Evolutionary conservation across 2,329 filamentous ascomycete genomes (phyloP).

Genomic region (Geoglossum cookeanum): DNA sequence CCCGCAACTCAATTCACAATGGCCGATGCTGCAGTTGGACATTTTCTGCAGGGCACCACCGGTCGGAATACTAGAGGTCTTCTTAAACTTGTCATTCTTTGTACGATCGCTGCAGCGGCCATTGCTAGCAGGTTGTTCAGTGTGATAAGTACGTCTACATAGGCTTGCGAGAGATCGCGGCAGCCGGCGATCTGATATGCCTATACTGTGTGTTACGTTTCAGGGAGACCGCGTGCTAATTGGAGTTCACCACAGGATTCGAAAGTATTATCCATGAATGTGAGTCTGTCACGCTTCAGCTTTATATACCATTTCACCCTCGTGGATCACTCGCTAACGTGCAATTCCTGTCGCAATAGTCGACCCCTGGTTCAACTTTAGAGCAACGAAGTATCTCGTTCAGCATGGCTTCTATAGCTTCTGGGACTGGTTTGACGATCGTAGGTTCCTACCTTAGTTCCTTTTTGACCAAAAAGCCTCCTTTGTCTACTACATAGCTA

Average conservation of each 20-base stretch:
- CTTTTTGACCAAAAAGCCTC: background rate
- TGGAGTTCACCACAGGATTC: conserved; percentile 43
- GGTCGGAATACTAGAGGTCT: conserved; percentile 67
- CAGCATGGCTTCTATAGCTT: conserved; percentile 96
- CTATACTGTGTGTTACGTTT: background rate
- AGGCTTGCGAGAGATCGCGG: background rate
- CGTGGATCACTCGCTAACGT: background rate
- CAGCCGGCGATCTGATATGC: background rate
- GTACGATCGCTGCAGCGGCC: conserved; percentile 76
- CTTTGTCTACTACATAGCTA: no score
- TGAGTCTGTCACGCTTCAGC: conserved; percentile 30
- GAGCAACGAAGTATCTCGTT: conserved; percentile 93
- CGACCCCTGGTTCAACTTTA: conserved; percentile 99
- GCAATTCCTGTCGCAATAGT: conserved; percentile 32
- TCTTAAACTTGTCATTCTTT: conserved; percentile 75
- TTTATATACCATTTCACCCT: background rate
- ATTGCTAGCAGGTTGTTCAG: conserved; percentile 91
- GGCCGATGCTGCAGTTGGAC: conserved; percentile 25
- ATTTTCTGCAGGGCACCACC: conserved; percentile 57
- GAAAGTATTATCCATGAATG: conserved; percentile 99
- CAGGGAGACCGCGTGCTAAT: background rate
- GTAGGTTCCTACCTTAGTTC: conserved; percentile 27
- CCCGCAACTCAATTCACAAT: conserved; percentile 17
- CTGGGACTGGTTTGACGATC: conserved; percentile 99
- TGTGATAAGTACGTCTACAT: conserved; percentile 62